Evolutionary conservation across 352 stramenopile genomes (phyloP), one percentile per base, ranked within the genome.

Genomic region (Phytopythium delawarense): DNA sequence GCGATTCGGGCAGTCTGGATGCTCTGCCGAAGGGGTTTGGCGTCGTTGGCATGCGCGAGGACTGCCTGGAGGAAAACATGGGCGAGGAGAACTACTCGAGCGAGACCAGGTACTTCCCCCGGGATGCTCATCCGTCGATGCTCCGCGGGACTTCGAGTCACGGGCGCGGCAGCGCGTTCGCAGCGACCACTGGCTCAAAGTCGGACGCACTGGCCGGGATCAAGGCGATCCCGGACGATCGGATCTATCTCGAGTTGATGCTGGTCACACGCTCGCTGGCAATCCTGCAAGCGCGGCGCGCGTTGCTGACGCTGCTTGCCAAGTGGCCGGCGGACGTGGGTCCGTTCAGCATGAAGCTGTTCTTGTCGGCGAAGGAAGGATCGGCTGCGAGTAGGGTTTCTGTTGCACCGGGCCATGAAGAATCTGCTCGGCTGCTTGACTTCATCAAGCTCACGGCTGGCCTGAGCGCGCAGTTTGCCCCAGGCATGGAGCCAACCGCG

Each of bases 401-500:
- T 55, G 30, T 20, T 45, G 21, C 28, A n/a, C 48, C 49, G 11
- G 73, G 62, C n/a, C 69, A 66, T 32, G 70, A 78, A 28, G 66
- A 85, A 52, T 66, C 74, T 7, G 69, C 75, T 21, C 70, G 70
- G 23, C 88, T 96, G 44, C 81, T 92, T 18, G 84, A 92, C 45
- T 95, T 96, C 61, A 74, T 96, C 58, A 94, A 94, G 66, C 64
- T 96, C 20, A 86, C 89, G 55, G 82, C 84, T 20, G 84, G 85
- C 18, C 75, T 89, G 34, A 91, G 76, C 57, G 80, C 77, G 35
- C 72, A 83, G 20, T 58, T 79, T 44, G 60, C 72, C 28, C 72
- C 71, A 1, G 81, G 65, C 55, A 57, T 66, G 23, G 56, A 64
- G 35, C 56, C 72, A 39, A 72, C 60, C 12, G 57, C 67, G 32